Evolutionary conservation across 2,329 filamentous ascomycete species (phyloP), one percentile per base, ranked within the genome.

Genomic region (Aspergillus melleus): DNA sequence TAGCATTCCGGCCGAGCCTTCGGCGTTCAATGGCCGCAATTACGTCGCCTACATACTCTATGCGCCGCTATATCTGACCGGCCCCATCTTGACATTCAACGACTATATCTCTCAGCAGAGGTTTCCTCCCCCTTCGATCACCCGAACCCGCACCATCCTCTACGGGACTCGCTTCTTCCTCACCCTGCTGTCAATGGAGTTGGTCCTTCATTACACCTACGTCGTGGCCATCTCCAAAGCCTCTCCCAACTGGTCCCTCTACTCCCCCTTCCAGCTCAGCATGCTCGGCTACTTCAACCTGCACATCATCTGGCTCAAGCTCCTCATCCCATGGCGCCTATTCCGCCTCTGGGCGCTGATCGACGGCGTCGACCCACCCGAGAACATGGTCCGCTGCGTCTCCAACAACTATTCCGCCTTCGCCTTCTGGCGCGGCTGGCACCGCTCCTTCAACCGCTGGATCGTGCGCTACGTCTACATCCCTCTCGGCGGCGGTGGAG

Each of bases 361-460:
- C 16, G 95, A 99, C 74, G 91, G 91, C 62, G 87, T 99, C 67
- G 95, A 99, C 72, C 92, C 95, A 0, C 94, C 95, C 0, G 95
- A 99, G 79, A 99, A 99, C 79, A 97, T 99, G 92, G 86, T 97
- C 57, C 90, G 95, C 67, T 99, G 96, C 77, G 92, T 97, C 78
- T 93, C 88, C 71, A 88, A 99, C 80, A 98, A 98, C 76, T 97
- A 93, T 80, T 93, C 90, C 64, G 90, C 92, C 0, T 84, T 93
- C 46, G 88, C 89, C 20, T 99, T 99, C 79, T 99, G 95, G 95
- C 90, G 95, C 63, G 88, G 88, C 32, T 99, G 96, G 96, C 95
- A 99, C 77, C 88, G 93, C 55, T 92, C 88, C 64, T 98, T 91
- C 81, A 98, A 98, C 79, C 89, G 92, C 66, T 99, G 93, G 92